Base-by-base conservation (phyloP, 768 basidiomycete genomes). In the Kwoniella europaea region DNA sequence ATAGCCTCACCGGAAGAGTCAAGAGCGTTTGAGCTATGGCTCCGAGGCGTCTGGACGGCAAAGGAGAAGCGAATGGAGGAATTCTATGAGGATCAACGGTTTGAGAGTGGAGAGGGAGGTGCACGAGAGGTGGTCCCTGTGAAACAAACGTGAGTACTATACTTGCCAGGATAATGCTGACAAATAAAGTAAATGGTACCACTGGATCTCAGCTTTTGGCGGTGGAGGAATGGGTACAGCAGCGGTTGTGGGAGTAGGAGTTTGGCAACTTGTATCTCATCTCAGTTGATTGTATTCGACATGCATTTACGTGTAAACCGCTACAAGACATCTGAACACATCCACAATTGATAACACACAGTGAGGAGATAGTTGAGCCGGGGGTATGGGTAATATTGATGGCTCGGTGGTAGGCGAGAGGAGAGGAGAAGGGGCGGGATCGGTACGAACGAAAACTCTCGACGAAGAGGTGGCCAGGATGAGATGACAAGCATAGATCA, bases 21-120 rank as follows among this genome's bases (percentile, higher is more conserved):
- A 76, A 84, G 82, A 3, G 78, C 72, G 27, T 99, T 99, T 79
- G 93, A 95, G 74, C 57, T 84, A 13, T 99, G 97, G 97, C 84
- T 98, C 64, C 84, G 91, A 72, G 85, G 87, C 53, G 80, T 92
- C 65, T 99, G 96, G 95, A 83, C 84, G 52, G 89, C 90, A 78
- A 98, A 99, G 84, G 97, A 99, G 82, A 84, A 85, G 58, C 85
- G 89, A 63, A 89, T 98, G 82, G 88, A 88, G n/a, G 83, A 79
- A 58, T 96, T 90, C 82, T 87, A 88, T 63, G 85, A 87, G 56
- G 85, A 84, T 0, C 88, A 87, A 7, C 83, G 85, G 3, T 88
- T 91, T 65, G 84, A 82, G 18, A 71, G 63, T 43, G 59, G 59
- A 5, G 65, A 69, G 53, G 70, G 74, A 2, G 63, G 46, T 22